Base-by-base conservation (phyloP, 352 stramenopile species). In the Phytopythium oedochilum region DNA sequence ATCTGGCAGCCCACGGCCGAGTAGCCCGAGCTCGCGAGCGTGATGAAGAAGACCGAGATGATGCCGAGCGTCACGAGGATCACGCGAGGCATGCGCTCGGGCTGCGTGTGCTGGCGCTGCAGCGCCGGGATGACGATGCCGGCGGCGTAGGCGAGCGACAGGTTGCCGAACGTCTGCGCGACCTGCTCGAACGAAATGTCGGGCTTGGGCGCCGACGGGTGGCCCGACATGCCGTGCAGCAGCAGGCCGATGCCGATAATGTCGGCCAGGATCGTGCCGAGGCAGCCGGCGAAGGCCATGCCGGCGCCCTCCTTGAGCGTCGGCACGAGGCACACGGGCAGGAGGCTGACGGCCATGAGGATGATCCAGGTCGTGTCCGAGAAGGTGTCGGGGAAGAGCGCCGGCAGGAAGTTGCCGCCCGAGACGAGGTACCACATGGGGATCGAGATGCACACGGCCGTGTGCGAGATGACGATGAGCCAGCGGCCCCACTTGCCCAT, bases 181-280 rank as follows among this genome's bases (percentile, higher is more conserved):
- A 77, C 57, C 40, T 75, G 58, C 47, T 71, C 22, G 52, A 77
- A 63, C 22, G 35, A 57, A 5, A 77, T 12, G 14, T 73, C 53
- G 6, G 68, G 68, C 8, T 47, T 34, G 5, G 60, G 58, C 3
- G 49, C 42, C 5, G 47, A 47, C 45, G 65, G 61, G 51, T 71
- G 64, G 40, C 53, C 65, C 29, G 40, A 6, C 64, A 75, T 75
- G 39, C 63, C 57, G 44, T 61, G 38, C 1, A 71, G 29, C 22
- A 74, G 29, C 3, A 74, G 44, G 11, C 39, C 59, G 29, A 74
- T 26, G 11, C 53, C 67, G 23, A 75, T 65, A 45, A 49, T 47
- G 45, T 80, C 71, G 20, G 71, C 59, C 6, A 78, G 64, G 34
- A 78, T 68, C 15, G 66, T 81, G 26, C 69, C 70, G n/a, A 68